Evolutionary conservation across 805 yeast species (phyloP), one percentile per base, ranked within the genome.

Genomic region (Metschnikowia koreensis): DNA sequence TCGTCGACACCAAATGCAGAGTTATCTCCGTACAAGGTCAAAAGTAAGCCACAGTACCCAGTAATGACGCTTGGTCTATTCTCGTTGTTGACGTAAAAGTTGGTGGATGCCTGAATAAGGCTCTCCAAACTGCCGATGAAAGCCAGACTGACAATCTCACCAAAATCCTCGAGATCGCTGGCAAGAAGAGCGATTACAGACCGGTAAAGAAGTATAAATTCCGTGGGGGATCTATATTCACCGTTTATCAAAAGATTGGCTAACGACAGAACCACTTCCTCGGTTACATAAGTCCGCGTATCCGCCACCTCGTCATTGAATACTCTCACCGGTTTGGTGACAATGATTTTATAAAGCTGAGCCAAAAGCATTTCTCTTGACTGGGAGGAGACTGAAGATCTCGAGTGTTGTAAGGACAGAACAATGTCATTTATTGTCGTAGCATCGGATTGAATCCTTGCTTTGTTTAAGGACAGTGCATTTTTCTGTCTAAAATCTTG

Each of bases 121-220:
- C 52, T 49, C 50, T 61, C 62, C 15, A 74, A 58, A 29, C 55
- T 51, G 5, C 44, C 53, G 39, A 70, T 50, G 46, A 74, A 66
- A 28, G 69, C 77, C 2, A 66, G 57, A 34, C 68, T 60, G 6
- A 66, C 67, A 44, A 71, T 64, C 15, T 59, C 66, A 27, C 81
- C 76, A 52, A 78, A 77, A 49, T 80, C 83, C 47, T 81, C 84
- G 10, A 77, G 67, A 56, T 80, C 80, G 46, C 81, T 73, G n/a
- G 72, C 71, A 17, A 74, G 65, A 50, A 80, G 69, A 1, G 79
- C 77, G 31, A 73, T 65, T 13, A 70, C 52, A 11, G 78, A 70
- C 51, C 81, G 58, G 57, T 51, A 72, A 41, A 80, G 64, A 29
- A 74, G 65, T 38, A 74, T 60, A 46, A 73, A 74, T 56, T 80